A percentile compares a stretch with the other conserved stretches of the same genome.
These are phyloP conservation scores for Colletotrichum chlorophyti DNA, from an alignment of 2,329 filamentous ascomycete species.

Conservation along the genomic window DNA sequence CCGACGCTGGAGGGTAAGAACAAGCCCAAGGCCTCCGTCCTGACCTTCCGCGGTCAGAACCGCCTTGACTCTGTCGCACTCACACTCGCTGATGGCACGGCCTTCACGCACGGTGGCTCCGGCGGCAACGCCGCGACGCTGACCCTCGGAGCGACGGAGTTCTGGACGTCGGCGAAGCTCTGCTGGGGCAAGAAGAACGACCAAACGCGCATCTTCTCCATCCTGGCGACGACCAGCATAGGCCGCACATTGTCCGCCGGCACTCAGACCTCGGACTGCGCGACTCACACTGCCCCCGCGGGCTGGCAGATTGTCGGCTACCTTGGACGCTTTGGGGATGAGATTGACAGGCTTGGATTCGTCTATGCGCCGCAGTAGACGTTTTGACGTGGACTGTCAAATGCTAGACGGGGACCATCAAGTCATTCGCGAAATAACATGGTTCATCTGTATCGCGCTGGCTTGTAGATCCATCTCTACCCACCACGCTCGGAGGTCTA, in stretches of 20 bases:
- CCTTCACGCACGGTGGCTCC: conserved; percentile 58
- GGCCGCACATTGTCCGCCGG: conserved; percentile 54
- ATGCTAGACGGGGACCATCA: no score
- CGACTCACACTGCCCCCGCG: conserved; percentile 49
- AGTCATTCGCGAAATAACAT: no score
- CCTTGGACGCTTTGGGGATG: conserved; percentile 57
- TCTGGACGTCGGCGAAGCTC: conserved; percentile 54
- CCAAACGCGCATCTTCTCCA: conserved; percentile 61
- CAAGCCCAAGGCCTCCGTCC: conserved; percentile 41
- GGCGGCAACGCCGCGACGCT: conserved; percentile 54
- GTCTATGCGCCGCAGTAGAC: conserved; percentile 44
- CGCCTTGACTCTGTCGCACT: conserved; percentile 59
- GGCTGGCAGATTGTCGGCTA: conserved; percentile 63
- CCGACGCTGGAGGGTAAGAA: conserved; percentile 40
- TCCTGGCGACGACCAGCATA: conserved; percentile 57
- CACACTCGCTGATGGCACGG: conserved; percentile 54
- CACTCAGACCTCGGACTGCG: conserved; percentile 53
- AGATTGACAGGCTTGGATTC: conserved; percentile 61
- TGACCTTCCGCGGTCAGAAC: conserved; percentile 53
- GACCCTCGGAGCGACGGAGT: conserved; percentile 52
- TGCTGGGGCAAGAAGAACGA: conserved; percentile 55
- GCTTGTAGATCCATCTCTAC: conserved; percentile 2
- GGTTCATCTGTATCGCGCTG: neutral
- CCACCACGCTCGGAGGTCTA: no score
- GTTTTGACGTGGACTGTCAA: no score